A percentile compares a stretch with the other conserved stretches of the same genome.
phyloP scores from a whole-genome alignment of 768 basidiomycete species.

The Collybiopsis confluens region DNA sequence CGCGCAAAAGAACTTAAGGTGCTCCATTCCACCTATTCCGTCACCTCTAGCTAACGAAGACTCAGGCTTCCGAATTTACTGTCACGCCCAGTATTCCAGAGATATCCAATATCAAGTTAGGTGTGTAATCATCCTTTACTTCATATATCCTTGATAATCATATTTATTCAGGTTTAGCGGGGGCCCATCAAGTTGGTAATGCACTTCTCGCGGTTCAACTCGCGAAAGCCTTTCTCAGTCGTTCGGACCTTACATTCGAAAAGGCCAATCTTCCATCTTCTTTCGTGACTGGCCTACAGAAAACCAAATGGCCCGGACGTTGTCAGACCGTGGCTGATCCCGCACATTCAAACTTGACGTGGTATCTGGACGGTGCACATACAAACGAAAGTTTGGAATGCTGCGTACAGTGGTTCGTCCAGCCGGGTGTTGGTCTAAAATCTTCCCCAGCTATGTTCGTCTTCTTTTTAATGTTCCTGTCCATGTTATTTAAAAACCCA shows the following conservation, averaged over 20 bases:
- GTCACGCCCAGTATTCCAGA: constrained; percentile 52
- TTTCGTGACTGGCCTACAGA: constrained; percentile 60
- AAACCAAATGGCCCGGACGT: constrained; percentile 88
- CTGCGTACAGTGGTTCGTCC: constrained; percentile 86
- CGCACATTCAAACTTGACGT: constrained; percentile 45
- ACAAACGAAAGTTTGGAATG: constrained; percentile 86
- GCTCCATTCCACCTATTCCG: too few relatives aligned
- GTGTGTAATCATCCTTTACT: constrained; percentile 28
- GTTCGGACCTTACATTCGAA: constrained; percentile 21
- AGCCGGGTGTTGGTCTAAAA: constrained; percentile 47
- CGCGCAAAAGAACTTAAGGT: constrained; percentile 69
- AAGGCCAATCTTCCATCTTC: constrained; percentile 39
- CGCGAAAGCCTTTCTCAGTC: constrained; percentile 56
- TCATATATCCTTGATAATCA: constrained; percentile 6
- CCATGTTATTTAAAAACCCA: background rate
- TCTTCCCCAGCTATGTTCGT: constrained; percentile 12
- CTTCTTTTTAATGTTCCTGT: background rate
- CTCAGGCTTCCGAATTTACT: constrained; percentile 64
- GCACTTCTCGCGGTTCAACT: constrained; percentile 81
- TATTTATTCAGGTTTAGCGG: constrained; percentile 64
- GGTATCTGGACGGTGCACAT: constrained; percentile 97
- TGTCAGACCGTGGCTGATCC: constrained; percentile 83
- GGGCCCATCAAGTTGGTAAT: constrained; percentile 83
- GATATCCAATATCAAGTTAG: constrained; percentile 56
- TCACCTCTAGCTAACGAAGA: background rate